phyloP scores from a whole-genome alignment of 441 rosid genomes.

The Jatropha multifida region DNA sequence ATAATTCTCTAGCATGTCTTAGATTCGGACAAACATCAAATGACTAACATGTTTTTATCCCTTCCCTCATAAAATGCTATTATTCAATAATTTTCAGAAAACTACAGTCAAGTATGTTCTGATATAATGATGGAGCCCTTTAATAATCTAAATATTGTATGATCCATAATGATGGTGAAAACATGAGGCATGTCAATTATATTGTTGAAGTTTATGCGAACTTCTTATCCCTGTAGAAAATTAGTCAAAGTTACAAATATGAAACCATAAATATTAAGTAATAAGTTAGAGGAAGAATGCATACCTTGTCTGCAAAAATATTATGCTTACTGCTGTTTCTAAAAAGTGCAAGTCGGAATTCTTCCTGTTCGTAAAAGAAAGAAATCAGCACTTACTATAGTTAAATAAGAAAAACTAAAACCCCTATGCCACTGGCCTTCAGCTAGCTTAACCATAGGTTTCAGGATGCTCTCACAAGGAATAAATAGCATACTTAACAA shows the following conservation, averaged over 20 bases:
- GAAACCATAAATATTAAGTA: neutral
- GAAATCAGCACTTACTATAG: slow-evolving; percentile 6
- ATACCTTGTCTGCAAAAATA: slow-evolving; percentile 66
- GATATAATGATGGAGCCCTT: slow-evolving; percentile 1
- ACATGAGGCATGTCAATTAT: neutral
- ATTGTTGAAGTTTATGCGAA: neutral
- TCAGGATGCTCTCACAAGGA: neutral
- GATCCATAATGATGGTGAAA: neutral
- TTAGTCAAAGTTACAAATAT: neutral
- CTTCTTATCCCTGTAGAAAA: neutral
- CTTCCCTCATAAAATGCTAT: neutral
- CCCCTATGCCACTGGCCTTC: neutral
- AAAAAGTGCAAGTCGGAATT: slow-evolving; percentile 57
- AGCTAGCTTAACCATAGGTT: slow-evolving; percentile 3
- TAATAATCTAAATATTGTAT: neutral
- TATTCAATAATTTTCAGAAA: neutral
- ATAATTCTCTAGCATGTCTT: neutral
- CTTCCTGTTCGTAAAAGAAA: slow-evolving; percentile 47
- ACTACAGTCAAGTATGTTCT: neutral
- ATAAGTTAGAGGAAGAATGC: neutral
- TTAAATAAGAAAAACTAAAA: neutral
- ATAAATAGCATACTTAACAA: neutral
- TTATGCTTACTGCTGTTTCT: slow-evolving; percentile 49
- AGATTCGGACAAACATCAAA: too few species aligned
- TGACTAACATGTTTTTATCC: too few species aligned